Percentiles rank a stretch among this genome's conserved stretches.
These are phyloP conservation scores for Ulota crispa DNA, from an alignment of 225 moss, liverwort and hornwort species.

Conservation along the genomic window DNA sequence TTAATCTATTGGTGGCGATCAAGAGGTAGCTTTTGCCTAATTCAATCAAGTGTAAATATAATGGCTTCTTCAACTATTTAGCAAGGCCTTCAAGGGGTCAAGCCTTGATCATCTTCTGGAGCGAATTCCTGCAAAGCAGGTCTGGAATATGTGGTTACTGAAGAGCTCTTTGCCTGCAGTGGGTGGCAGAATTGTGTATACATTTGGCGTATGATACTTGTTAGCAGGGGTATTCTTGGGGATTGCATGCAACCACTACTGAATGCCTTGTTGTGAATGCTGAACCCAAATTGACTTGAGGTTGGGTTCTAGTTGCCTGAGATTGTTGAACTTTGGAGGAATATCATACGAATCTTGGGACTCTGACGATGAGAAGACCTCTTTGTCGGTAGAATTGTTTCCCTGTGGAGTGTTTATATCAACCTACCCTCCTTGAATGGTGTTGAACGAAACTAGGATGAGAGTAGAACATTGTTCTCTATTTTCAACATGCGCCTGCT, in stretches of 20 bases:
- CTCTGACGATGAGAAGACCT: constrained; percentile 51
- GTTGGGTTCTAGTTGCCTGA: constrained; percentile 40
- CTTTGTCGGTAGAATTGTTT: constrained; percentile 36
- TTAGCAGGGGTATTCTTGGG: constrained; percentile 36
- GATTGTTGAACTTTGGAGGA: constrained; percentile 39
- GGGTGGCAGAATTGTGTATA: constrained; percentile 15
- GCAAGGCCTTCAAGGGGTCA: too few relatives aligned
- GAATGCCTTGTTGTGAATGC: constrained; percentile 3
- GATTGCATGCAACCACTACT: constrained; percentile 20
- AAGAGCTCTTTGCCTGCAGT: not conserved
- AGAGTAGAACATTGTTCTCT: constrained; percentile 10
- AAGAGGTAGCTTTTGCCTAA: constrained; percentile 40
- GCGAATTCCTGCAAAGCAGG: not conserved
- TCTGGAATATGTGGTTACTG: not conserved
- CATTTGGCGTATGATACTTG: constrained; percentile 26
- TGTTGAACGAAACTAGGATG: not conserved
- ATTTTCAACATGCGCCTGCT: constrained; percentile 34
- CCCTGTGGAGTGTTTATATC: constrained; percentile 61
- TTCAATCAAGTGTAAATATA: constrained; percentile 19
- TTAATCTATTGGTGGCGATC: constrained; percentile 44
- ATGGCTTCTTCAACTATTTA: too few relatives aligned
- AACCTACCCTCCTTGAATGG: constrained; percentile 49
- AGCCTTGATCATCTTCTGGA: not conserved
- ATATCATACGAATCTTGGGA: constrained; percentile 42
- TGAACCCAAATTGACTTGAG: constrained; percentile 20